Conservation (phyloP, 805 yeast genomes). For the Yarrowia sp. region DNA sequence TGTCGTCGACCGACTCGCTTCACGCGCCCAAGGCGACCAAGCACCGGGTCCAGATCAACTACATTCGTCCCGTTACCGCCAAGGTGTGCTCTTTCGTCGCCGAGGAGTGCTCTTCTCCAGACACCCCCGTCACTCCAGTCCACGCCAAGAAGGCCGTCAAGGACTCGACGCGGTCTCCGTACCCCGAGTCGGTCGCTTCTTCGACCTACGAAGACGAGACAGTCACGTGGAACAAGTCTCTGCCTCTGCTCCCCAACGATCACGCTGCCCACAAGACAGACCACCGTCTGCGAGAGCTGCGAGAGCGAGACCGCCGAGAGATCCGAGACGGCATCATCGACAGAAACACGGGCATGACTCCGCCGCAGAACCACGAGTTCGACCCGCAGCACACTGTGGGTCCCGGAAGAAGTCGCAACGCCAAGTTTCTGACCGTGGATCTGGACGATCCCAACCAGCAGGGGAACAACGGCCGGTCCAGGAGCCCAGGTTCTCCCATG, state of each 20-base stretch:
- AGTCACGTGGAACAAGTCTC: neutral
- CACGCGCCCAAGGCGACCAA: slow-evolving; percentile 5
- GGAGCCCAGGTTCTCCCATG: slow-evolving; percentile 9
- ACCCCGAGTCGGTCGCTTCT: neutral
- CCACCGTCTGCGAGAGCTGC: slow-evolving; percentile 1
- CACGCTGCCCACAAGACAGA: slow-evolving; percentile 10
- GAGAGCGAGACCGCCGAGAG: slow-evolving; percentile 5
- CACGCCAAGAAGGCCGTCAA: neutral
- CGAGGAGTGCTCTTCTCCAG: neutral
- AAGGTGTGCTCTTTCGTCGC: slow-evolving; percentile 15
- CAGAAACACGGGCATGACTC: neutral
- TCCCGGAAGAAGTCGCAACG: neutral
- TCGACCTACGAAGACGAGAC: neutral
- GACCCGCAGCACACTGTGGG: neutral
- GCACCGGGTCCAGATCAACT: slow-evolving; percentile 4
- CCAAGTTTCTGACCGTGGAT: slow-evolving; percentile 5
- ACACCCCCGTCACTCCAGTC: neutral
- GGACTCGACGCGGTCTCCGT: neutral
- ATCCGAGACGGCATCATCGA: slow-evolving; percentile 1
- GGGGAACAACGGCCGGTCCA: slow-evolving; percentile 1
- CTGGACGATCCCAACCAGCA: neutral
- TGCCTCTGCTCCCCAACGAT: neutral
- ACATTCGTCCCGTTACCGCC: slow-evolving; percentile 11
- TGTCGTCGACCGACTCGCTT: neutral
- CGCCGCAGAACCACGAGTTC: slow-evolving; percentile 4